These are phyloP conservation scores for Zancudomyces culisetae DNA, from an alignment of 371 early-diverging fungal species.

Conservation along the genomic window DNA sequence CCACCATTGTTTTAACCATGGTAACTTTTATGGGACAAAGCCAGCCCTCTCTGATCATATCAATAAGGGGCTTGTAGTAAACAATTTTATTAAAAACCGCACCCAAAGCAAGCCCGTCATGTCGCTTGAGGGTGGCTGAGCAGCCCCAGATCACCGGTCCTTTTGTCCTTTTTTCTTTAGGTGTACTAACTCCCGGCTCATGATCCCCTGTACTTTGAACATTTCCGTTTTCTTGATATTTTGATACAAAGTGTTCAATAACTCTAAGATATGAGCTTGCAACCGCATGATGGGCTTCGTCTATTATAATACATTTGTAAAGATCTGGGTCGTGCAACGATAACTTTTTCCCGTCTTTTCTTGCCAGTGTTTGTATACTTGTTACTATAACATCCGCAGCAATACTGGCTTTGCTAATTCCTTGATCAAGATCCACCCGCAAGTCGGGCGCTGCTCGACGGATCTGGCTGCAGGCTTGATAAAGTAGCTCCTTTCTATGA, in stretches of 20 bases:
- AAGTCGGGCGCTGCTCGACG: slow-evolving; percentile 18
- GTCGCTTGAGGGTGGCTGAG: slow-evolving; percentile 72
- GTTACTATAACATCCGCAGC: slow-evolving; percentile 52
- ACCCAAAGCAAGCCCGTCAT: slow-evolving; percentile 54
- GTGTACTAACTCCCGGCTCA: neutral
- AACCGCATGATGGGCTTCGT: slow-evolving; percentile 85
- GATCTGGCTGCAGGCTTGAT: slow-evolving; percentile 57
- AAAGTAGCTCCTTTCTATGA: slow-evolving; percentile 68
- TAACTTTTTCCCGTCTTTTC: slow-evolving; percentile 5
- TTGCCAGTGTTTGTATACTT: slow-evolving; percentile 55
- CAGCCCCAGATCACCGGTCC: slow-evolving; percentile 53
- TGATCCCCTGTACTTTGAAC: no score
- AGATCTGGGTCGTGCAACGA: slow-evolving; percentile 38
- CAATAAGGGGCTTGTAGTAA: slow-evolving; percentile 47
- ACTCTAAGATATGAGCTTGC: slow-evolving; percentile 52
- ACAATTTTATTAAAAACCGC: slow-evolving; percentile 56
- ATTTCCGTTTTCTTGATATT: neutral
- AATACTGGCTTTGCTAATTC: slow-evolving; percentile 29
- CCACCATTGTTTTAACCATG: slow-evolving; percentile 37
- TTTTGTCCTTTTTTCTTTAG: neutral
- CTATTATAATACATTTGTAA: slow-evolving; percentile 80
- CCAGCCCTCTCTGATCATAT: slow-evolving; percentile 68
- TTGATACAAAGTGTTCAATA: slow-evolving; percentile 46
- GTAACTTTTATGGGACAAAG: slow-evolving; percentile 30
- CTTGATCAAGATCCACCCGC: slow-evolving; percentile 44